These are phyloP conservation scores for Cyberlindnera suaveolens DNA, from an alignment of 805 yeast species.

Conservation along the genomic window DNA sequence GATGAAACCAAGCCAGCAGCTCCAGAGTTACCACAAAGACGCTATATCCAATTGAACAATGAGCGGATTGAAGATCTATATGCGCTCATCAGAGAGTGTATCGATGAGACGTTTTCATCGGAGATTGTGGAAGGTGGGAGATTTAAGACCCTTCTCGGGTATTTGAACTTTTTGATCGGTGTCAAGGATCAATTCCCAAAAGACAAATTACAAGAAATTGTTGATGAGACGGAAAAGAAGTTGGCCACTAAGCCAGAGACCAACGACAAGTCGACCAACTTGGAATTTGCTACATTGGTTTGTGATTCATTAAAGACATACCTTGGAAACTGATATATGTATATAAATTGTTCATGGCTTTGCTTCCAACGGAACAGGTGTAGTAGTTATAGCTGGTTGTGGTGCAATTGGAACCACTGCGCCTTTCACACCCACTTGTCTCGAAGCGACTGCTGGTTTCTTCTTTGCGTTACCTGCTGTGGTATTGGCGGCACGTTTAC, in stretches of 20 bases:
- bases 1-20: conserved; percentile 7
- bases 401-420: conserved; percentile 1
- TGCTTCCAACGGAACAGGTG: not conserved
- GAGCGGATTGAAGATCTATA: conserved; percentile 38
- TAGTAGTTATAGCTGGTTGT: not conserved
- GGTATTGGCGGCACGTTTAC: conserved; percentile 22
- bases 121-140: conserved; percentile 18
- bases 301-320: conserved; percentile 3
- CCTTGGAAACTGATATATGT: not conserved
- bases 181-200: conserved; percentile 28
- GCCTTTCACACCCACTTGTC: not conserved
- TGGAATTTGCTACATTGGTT: conserved; percentile 10
- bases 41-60: conserved; percentile 37
- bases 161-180: conserved; percentile 46
- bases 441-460: conserved; percentile 1
- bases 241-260: conserved; percentile 7
- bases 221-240: conserved; percentile 22
- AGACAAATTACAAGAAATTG: conserved; percentile 24
- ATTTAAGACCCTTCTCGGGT: conserved; percentile 44
- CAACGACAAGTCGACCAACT: conserved; percentile 7
- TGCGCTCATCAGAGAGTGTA: conserved; percentile 32
- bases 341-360: not conserved
- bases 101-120: conserved; percentile 25
- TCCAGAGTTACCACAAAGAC: conserved; percentile 37
- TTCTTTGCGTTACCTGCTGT: conserved; percentile 4